Conservation (phyloP, 176 grass and related monocot species). For the Raddia distichophylla region DNA sequence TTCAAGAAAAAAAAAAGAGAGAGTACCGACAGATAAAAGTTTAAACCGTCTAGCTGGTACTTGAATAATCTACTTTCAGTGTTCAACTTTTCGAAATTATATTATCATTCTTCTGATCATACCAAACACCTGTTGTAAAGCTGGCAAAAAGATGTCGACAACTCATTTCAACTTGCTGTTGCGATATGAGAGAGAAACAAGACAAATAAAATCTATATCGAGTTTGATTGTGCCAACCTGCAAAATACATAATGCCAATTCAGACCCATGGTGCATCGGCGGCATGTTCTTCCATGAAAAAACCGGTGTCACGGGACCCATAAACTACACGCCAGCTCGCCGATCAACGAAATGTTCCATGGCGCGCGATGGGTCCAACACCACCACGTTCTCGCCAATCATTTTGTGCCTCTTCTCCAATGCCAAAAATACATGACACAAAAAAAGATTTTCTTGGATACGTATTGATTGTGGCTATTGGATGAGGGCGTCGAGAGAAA, state of each 20-base stretch:
- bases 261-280: background rate
- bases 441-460: no score
- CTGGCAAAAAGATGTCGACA: slow-evolving; percentile 30
- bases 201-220: no score
- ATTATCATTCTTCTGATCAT: background rate
- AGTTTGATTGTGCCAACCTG: slow-evolving; percentile 11
- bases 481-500: no score
- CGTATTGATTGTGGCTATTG: no score
- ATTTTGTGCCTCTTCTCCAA: background rate
- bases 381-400: slow-evolving; percentile 29
- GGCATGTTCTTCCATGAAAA: background rate
- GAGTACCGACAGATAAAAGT: background rate
- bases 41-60: background rate
- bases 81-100: background rate
- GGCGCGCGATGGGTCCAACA: background rate
- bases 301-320: slow-evolving; percentile 21
- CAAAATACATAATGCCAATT: background rate
- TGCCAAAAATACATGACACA: background rate
- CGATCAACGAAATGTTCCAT: background rate
- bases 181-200: background rate
- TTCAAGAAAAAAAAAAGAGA: background rate
- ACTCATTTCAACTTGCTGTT: slow-evolving; percentile 19
- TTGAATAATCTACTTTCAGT: background rate
- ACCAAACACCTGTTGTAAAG: background rate
- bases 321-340: background rate